These are phyloP conservation scores for Thelonectria discophora DNA, from an alignment of 2,329 filamentous ascomycete species.

Conservation along the genomic window DNA sequence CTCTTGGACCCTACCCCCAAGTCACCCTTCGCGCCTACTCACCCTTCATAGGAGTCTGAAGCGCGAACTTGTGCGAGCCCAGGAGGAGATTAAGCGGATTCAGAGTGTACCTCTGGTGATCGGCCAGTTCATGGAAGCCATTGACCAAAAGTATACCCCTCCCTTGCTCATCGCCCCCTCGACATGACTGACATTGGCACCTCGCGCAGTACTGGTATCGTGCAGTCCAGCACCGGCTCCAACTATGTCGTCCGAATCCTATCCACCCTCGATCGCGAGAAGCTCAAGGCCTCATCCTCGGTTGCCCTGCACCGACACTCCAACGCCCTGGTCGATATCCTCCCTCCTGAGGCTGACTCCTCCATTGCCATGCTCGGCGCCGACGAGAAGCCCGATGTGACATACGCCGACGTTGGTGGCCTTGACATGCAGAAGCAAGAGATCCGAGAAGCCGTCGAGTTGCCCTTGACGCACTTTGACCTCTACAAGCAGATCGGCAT, in stretches of 20 bases:
- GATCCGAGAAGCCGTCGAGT: conserved; percentile 95
- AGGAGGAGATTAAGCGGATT: conserved; percentile 99
- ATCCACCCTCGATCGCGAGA: conserved; percentile 96
- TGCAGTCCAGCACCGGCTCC: conserved; percentile 96
- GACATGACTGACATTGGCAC: conserved; percentile 14
- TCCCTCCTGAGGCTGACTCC: conserved; percentile 98
- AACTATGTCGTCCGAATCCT: conserved; percentile 99
- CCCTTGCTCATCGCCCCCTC: conserved; percentile 9
- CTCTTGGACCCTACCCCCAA: not conserved
- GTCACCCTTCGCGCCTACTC: conserved; percentile 29
- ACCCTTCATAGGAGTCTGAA: conserved; percentile 78
- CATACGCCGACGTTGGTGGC: conserved; percentile 96
- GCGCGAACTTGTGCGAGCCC: conserved; percentile 93
- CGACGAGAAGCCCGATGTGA: conserved; percentile 98
- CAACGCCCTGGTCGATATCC: conserved; percentile 96
- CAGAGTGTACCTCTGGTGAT: conserved; percentile 98
- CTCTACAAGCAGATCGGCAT: conserved; percentile 99
- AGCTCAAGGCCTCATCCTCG: conserved; percentile 96
- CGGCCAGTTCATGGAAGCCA: conserved; percentile 99
- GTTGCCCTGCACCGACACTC: conserved; percentile 98
- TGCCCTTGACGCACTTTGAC: conserved; percentile 96
- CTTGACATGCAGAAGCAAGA: conserved; percentile 99
- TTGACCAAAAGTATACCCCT: conserved; percentile 88
- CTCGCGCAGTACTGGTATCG: conserved; percentile 85
- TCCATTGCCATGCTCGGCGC: conserved; percentile 98